Conservation (phyloP, 202 grass and related monocot species). For the Digitaria exilis region DNA sequence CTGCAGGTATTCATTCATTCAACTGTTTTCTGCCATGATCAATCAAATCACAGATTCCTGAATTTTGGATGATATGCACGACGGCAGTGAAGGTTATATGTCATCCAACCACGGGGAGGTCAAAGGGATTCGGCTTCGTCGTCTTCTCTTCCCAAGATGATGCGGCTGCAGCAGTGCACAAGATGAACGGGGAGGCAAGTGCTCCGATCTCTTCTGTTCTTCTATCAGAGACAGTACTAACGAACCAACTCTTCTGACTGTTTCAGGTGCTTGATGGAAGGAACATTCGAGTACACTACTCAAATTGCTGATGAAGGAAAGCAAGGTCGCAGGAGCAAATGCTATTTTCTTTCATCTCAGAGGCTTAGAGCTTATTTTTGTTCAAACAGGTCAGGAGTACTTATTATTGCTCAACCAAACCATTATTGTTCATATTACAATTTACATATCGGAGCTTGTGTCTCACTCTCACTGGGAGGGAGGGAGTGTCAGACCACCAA, state of each 20-base stretch:
- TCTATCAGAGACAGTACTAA: too few relatives aligned
- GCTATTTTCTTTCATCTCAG: too few relatives aligned
- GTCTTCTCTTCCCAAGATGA: conserved; percentile 39
- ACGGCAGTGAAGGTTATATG: conserved; percentile 59
- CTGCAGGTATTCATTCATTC: conserved; percentile 19
- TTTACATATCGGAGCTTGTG: too few relatives aligned
- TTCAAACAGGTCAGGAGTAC: too few relatives aligned
- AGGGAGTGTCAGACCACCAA: too few relatives aligned
- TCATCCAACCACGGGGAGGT: conserved; percentile 48
- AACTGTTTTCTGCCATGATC: neutral
- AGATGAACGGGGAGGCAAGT: conserved; percentile 53
- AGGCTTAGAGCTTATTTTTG: too few relatives aligned
- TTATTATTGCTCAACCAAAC: conserved; percentile 11
- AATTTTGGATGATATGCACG: neutral
- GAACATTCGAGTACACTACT: conserved; percentile 41
- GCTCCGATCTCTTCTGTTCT: too few relatives aligned
- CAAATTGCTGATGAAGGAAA: too few relatives aligned
- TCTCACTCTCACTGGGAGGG: too few relatives aligned
- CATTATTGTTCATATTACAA: conserved; percentile 1
- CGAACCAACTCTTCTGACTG: too few relatives aligned
- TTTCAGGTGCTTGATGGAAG: conserved; percentile 60
- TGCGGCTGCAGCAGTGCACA: conserved; percentile 38
- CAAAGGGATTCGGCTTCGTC: conserved; percentile 65
- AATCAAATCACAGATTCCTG: neutral
- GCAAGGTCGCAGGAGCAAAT: too few relatives aligned